Evolutionary conservation across 768 basidiomycete species (phyloP).

Genomic region (Calocera cornea): DNA sequence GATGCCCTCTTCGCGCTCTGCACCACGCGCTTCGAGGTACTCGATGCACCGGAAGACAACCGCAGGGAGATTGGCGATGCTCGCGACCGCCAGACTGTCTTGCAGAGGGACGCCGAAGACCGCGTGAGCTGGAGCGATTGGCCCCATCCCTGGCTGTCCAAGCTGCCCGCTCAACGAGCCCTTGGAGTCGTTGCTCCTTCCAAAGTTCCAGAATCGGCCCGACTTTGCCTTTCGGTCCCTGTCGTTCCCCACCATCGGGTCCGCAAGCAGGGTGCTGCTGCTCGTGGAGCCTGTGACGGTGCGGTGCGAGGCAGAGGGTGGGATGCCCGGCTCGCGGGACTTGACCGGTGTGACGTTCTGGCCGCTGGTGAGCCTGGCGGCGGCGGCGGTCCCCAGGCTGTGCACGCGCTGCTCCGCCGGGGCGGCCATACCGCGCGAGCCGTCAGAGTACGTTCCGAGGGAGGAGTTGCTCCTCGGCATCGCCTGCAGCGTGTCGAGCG

Average conservation of each 20-base stretch:
- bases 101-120: conserved; percentile 83
- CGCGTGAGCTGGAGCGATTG: conserved; percentile 29
- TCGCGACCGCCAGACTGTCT: conserved; percentile 76
- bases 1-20: conserved; percentile 94
- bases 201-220: conserved; percentile 86
- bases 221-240: conserved; percentile 75
- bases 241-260: conserved; percentile 20
- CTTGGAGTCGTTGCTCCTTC: conserved; percentile 35
- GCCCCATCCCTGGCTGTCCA: not conserved
- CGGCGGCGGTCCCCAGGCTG: not conserved
- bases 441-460: not conserved
- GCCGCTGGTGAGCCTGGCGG: not conserved
- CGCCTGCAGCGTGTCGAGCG: not conserved
- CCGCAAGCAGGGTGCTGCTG: not conserved
- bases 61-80: conserved; percentile 83
- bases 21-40: conserved; percentile 85
- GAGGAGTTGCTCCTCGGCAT: not conserved
- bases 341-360: not conserved
- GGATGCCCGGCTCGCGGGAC: not conserved
- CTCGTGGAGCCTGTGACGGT: not conserved
- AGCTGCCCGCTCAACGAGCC: not conserved
- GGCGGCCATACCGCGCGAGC: not conserved
- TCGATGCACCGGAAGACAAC: conserved; percentile 92
- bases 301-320: not conserved
- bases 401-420: not conserved